Conservation (phyloP, 768 basidiomycete species). For the Ramaria sp. region DNA sequence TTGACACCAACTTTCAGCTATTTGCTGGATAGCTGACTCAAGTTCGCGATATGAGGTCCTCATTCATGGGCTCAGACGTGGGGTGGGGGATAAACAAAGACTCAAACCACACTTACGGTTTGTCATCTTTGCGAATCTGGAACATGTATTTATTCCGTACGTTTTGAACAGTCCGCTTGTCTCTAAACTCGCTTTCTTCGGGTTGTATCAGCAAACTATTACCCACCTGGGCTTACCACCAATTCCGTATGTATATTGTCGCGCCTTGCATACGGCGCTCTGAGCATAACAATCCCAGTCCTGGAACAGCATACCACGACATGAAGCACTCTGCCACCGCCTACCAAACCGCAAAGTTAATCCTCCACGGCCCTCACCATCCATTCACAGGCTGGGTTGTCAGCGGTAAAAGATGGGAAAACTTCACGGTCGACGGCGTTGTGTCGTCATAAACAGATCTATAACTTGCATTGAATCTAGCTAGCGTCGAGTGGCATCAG, state of each 20-base stretch:
- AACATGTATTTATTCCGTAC: neutral
- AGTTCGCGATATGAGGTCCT: constrained; percentile 44
- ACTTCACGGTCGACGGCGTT: constrained; percentile 24
- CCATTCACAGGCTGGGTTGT: constrained; percentile 55
- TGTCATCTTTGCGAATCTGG: neutral
- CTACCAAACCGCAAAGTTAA: constrained; percentile 43
- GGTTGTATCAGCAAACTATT: constrained; percentile 28
- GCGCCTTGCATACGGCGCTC: too few relatives aligned
- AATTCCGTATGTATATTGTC: constrained; percentile 7
- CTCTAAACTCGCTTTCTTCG: constrained; percentile 44
- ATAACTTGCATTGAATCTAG: neutral
- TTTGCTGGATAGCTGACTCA: constrained; percentile 59
- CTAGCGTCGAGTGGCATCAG: neutral
- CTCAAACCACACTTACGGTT: constrained; percentile 54
- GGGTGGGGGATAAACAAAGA: constrained; percentile 63
- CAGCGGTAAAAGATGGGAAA: constrained; percentile 44
- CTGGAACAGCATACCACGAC: constrained; percentile 32
- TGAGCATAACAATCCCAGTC: constrained; percentile 7
- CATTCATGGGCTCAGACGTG: constrained; percentile 73
- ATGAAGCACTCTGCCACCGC: constrained; percentile 28
- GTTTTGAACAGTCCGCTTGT: constrained; percentile 32
- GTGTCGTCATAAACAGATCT: neutral
- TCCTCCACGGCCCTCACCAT: constrained; percentile 31
- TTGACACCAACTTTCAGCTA: constrained; percentile 30
- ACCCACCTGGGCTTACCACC: constrained; percentile 9